These are phyloP conservation scores for Coemansia sp. DNA, from an alignment of 192 early-diverging fungal genomes.

Conservation along the genomic window DNA sequence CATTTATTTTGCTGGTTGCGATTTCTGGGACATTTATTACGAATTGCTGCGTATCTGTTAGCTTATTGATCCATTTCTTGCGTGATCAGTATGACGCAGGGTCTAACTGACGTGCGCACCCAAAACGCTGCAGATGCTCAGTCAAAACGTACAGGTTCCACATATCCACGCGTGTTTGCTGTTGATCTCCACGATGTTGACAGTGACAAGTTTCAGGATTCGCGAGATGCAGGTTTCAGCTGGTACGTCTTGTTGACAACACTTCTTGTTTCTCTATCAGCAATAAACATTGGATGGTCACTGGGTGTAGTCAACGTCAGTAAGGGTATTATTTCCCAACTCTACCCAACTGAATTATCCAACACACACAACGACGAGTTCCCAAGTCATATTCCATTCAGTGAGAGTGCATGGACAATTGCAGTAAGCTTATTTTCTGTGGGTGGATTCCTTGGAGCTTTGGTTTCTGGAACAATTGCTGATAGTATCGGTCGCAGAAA, in stretches of 20 bases:
- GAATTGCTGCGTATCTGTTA: too few species aligned
- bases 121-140: background rate
- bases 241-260: constrained; percentile 38
- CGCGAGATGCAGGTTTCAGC: constrained; percentile 44
- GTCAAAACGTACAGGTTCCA: background rate
- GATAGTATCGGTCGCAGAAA: constrained; percentile 61
- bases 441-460: constrained; percentile 65
- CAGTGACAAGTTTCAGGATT: constrained; percentile 48
- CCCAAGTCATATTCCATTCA: constrained; percentile 30
- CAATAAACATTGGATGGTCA: constrained; percentile 38
- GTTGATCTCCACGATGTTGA: constrained; percentile 46
- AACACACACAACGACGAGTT: constrained; percentile 19
- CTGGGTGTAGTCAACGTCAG: constrained; percentile 38
- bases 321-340: constrained; percentile 36
- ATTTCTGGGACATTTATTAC: too few species aligned
- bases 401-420: constrained; percentile 48
- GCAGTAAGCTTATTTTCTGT: constrained; percentile 54
- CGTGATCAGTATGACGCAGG: background rate
- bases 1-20: background rate
- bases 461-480: constrained; percentile 56
- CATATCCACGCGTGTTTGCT: constrained; percentile 40
- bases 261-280: constrained; percentile 42
- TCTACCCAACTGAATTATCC: constrained; percentile 9
- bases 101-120: background rate
- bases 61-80: background rate